These are phyloP conservation scores for Penicillium psychrosexuale DNA, from an alignment of 2,329 filamentous ascomycete genomes.

Conservation along the genomic window DNA sequence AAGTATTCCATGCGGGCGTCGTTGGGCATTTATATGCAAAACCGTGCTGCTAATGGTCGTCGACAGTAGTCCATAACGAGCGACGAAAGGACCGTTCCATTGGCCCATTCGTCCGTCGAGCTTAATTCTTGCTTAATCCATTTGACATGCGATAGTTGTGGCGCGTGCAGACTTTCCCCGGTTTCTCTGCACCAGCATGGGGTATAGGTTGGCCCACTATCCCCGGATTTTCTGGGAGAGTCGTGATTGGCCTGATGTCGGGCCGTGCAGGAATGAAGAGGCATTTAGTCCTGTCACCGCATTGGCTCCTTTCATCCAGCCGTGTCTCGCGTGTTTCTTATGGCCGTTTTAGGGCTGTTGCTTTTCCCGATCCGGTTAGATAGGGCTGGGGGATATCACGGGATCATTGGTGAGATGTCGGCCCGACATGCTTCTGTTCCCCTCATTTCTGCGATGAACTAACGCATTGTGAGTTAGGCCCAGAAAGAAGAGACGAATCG, in stretches of 20 bases:
- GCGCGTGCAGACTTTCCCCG: background rate
- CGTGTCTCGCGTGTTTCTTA: background rate
- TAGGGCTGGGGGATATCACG: rapidly evolving
- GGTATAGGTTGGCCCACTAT: background rate
- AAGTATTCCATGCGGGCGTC: background rate
- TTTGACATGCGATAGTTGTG: background rate
- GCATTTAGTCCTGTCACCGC: too few relatives aligned
- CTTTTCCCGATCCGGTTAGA: background rate
- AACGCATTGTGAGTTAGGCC: background rate
- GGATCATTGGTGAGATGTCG: constrained; percentile 2
- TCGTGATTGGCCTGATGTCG: constrained; percentile 1
- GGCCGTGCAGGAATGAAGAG: background rate
- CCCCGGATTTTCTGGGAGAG: background rate
- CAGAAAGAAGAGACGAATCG: constrained; percentile 3
- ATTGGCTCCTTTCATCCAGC: background rate
- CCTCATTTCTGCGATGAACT: background rate
- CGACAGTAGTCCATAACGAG: background rate
- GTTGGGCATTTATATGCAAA: background rate
- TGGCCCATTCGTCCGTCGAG: background rate
- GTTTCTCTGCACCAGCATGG: background rate
- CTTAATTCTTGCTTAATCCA: background rate
- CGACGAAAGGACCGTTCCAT: background rate
- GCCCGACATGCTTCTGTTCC: background rate
- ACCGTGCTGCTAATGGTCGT: background rate
- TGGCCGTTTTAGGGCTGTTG: background rate